Evolutionary conservation across 352 stramenopile species (phyloP), one percentile per base, ranked within the genome.

Genomic region (Pythium chondricola): DNA sequence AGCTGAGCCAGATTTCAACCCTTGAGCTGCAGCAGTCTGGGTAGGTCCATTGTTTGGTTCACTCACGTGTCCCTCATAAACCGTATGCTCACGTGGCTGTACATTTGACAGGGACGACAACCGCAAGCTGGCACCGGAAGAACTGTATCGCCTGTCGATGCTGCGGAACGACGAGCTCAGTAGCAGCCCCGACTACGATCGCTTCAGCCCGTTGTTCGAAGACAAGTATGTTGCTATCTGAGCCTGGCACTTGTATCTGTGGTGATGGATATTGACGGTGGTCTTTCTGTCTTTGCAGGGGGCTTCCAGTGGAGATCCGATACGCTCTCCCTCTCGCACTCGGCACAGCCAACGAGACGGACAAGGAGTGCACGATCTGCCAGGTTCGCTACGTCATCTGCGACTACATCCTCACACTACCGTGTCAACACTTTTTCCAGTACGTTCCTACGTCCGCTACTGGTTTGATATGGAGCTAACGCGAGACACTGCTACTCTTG

Each of bases 351-450:
- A 89, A 89, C 32, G 82, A 93, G 56, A 91, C 67, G 22, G 77
- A 80, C 51, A 93, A 88, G 40, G 76, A 93, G 37, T 93, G 82
- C 63, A 79, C 82, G 27, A 93, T 93, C 62, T 93, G 82, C 43
- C 81, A 93, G 56, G 64, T 86, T 49, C 60, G 65, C 18, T 93
- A 93, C 58, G 79, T 74, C 18, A 91, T 93, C 43, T 79, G 82
- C 3, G 81, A 90, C 50, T 77, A 91, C 42, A 90, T 93, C 37
- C 75, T 87, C 24, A 90, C 79, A 31, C 56, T 93, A 18, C 77
- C 79, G 3, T 93, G 82, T 26, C 71, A 93, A 40, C 82, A 93
- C 39, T 93, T 90, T 44, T 93, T 93, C 65, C 82, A 93, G 79
- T 93, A 73, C 46, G 76, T 56, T 17, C 9, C 33, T 35, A 47